Evolutionary conservation across 2,329 filamentous ascomycete genomes (phyloP).

Genomic region (Monilinia aucupariae): DNA sequence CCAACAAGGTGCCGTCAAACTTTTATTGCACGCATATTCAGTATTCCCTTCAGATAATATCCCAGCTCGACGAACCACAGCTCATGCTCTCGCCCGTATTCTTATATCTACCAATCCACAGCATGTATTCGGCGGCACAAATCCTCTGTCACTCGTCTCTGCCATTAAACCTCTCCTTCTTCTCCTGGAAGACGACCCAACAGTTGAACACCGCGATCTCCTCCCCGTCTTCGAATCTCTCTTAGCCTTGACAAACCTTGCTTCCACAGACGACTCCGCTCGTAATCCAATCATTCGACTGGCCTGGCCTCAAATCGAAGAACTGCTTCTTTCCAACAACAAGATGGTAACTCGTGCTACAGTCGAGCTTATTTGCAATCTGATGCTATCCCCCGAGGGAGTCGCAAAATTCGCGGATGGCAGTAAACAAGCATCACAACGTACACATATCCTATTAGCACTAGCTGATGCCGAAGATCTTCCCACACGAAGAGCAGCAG

Average conservation of each 20-base stretch:
- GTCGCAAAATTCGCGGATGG: slow-evolving; percentile 64
- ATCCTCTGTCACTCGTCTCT: slow-evolving; percentile 67
- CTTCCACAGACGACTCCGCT: slow-evolving; percentile 63
- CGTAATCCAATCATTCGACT: slow-evolving; percentile 65
- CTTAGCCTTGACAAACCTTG: slow-evolving; percentile 89
- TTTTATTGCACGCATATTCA: slow-evolving; percentile 68
- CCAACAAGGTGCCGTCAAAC: slow-evolving; percentile 87
- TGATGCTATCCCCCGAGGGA: slow-evolving; percentile 65
- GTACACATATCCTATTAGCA: slow-evolving; percentile 79
- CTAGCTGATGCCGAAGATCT: slow-evolving; percentile 81
- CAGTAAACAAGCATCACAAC: slow-evolving; percentile 60
- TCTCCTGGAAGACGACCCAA: slow-evolving; percentile 63
- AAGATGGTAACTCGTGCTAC: slow-evolving; percentile 72
- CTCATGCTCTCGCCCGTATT: slow-evolving; percentile 77
- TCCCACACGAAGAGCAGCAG: slow-evolving; percentile 74
- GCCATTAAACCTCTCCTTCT: slow-evolving; percentile 77
- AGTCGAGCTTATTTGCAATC: slow-evolving; percentile 86
- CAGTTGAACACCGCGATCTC: slow-evolving; percentile 64
- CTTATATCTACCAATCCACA: slow-evolving; percentile 80
- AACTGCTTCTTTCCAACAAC: slow-evolving; percentile 74
- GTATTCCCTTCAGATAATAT: slow-evolving; percentile 51
- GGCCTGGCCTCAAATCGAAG: slow-evolving; percentile 73
- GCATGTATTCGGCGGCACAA: slow-evolving; percentile 74
- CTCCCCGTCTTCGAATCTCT: slow-evolving; percentile 86
- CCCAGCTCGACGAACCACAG: slow-evolving; percentile 53